Evolutionary conservation across 768 basidiomycete genomes (phyloP), one percentile per base, ranked within the genome.

Genomic region (Lactarius psammicola): DNA sequence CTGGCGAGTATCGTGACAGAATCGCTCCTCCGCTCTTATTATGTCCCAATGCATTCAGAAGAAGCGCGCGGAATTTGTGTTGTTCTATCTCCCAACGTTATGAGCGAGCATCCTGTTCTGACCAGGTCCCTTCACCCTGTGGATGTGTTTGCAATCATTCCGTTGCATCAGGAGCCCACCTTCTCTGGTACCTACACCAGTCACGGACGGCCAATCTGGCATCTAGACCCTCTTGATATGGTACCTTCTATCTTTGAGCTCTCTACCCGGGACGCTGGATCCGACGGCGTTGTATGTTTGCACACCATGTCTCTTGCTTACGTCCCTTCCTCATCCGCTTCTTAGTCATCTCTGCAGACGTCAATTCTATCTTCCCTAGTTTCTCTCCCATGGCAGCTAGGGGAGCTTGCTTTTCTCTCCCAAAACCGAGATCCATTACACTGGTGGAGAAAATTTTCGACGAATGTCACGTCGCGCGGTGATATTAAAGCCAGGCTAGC

Each of bases 181-280:
- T 76, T 83, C 60, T 75, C 75, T 18, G 75, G 72, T 20, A 56
- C 69, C 15, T 54, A 64, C 28, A 74, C 74, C 53, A 76, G 75
- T 60, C 76, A 81, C 67, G 82, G 81, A 23, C 71, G 72, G 15
- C 70, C 73, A 13, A 78, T 85, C 40, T 82, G 80, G 34, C 78
- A 85, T 23, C 73, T 84, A 11, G 84, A 86, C 69, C 85, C 85
- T 5, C 74, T 85, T n/a, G 85, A 86, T 70, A 85, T 86, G 83
- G 61, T 80, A 20, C 81, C 82, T 1, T 75, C 75, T 36, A 71
- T 81, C 31, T 82, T 78, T 64, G 76, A 80, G 46, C 66, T 78
- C 20, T 55, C 40, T 7, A 67, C 68, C n/a, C 63, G 74, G 59
- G 59, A 60, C 23, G 15, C 33, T 33, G 44, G 18, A 38, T 28